These are phyloP conservation scores for Suillus discolor DNA, from an alignment of 768 basidiomycete genomes.

Conservation along the genomic window DNA sequence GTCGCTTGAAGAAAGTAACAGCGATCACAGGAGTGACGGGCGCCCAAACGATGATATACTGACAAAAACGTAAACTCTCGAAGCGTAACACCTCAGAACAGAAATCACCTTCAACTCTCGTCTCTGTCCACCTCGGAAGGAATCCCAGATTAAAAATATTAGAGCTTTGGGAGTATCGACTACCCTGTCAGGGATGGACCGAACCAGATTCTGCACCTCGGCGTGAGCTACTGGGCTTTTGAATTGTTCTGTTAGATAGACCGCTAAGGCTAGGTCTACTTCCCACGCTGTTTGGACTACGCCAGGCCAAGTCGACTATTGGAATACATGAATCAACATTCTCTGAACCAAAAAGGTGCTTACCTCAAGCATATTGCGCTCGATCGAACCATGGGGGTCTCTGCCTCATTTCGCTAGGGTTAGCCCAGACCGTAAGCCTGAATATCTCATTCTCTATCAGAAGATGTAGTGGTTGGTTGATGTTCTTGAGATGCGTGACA, in stretches of 20 bases:
- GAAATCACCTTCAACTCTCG: constrained; percentile 72
- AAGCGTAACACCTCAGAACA: neutral
- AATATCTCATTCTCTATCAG: constrained; percentile 91
- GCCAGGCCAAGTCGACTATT: constrained; percentile 64
- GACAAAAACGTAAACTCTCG: constrained; percentile 11
- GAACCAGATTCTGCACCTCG: constrained; percentile 79
- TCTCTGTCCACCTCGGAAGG: constrained; percentile 53
- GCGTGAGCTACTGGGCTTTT: constrained; percentile 60
- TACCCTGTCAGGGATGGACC: constrained; percentile 67
- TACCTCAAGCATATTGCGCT: constrained; percentile 68
- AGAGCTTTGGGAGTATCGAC: constrained; percentile 82
- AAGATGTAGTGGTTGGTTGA: constrained; percentile 78
- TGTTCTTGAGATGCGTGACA: constrained; percentile 57
- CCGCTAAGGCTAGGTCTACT: constrained; percentile 77
- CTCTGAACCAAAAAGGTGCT: constrained; percentile 15
- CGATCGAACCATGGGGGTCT: constrained; percentile 57
- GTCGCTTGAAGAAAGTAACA: constrained; percentile 81
- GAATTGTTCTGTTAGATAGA: constrained; percentile 89
- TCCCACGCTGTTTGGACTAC: constrained; percentile 79
- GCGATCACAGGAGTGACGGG: constrained; percentile 89
- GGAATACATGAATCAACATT: neutral
- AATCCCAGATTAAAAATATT: constrained; percentile 75
- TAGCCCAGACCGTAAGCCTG: constrained; percentile 86
- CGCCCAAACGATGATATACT: constrained; percentile 90
- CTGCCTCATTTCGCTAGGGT: constrained; percentile 72